Conservation (phyloP, 208 protist species). For the Balamuthia mandrillaris region DNA sequence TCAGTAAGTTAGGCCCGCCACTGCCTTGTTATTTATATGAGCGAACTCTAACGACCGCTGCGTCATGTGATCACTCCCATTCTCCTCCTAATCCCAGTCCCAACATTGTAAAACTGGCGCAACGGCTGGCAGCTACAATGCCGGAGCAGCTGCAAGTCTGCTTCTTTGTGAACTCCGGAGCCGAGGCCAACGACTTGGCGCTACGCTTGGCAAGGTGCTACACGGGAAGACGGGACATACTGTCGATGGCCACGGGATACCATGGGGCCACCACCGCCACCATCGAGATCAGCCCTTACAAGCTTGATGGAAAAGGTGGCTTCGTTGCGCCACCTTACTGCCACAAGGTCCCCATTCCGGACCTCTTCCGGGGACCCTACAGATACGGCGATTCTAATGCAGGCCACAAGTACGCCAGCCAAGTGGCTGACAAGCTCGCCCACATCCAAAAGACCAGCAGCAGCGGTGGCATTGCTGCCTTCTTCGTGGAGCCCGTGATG, state of each 20-base stretch:
- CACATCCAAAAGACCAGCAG: neutral
- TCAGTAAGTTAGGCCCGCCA: neutral
- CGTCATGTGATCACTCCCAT: no score
- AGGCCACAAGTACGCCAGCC: neutral
- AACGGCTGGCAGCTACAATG: slow-evolving; percentile 48
- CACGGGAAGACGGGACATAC: slow-evolving; percentile 39
- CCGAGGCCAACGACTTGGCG: slow-evolving; percentile 79
- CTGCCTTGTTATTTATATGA: no score
- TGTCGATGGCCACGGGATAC: slow-evolving; percentile 11
- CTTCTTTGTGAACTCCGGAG: slow-evolving; percentile 80
- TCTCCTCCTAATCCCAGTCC: slow-evolving; percentile 6
- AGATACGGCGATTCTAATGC: neutral
- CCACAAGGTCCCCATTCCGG: slow-evolving; percentile 12
- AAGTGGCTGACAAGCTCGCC: neutral
- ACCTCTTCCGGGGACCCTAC: neutral
- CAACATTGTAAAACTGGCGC: slow-evolving; percentile 26
- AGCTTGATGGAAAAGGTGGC: slow-evolving; percentile 13
- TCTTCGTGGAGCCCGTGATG: neutral
- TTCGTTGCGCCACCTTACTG: neutral
- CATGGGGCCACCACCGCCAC: neutral
- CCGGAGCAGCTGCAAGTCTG: slow-evolving; percentile 30
- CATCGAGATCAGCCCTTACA: slow-evolving; percentile 17
- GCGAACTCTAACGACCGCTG: no score
- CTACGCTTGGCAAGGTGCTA: slow-evolving; percentile 60
- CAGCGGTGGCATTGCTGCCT: slow-evolving; percentile 4